A percentile compares a stretch with the other conserved stretches of the same genome.
These are phyloP conservation scores for Lactarius akahatsu DNA, from an alignment of 768 basidiomycete species.

Conservation along the genomic window DNA sequence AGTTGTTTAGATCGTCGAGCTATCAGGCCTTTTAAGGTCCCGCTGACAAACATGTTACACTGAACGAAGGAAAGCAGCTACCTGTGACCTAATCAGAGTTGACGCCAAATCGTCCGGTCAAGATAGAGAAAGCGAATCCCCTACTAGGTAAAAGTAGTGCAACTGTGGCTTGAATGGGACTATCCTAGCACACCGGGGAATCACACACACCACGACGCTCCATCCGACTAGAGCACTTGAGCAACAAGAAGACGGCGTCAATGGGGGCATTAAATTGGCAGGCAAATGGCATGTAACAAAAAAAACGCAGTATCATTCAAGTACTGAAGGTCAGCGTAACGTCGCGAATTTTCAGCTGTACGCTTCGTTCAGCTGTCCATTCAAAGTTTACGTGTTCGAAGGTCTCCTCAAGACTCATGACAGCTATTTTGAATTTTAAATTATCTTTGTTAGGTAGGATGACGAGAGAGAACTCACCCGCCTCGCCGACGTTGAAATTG, in stretches of 20 bases:
- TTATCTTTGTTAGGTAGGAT: background rate
- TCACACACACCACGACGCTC: background rate
- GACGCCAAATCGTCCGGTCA: background rate
- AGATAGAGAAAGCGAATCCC: background rate
- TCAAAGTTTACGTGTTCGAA: slow-evolving; percentile 76
- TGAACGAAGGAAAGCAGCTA: no score
- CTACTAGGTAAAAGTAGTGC: background rate
- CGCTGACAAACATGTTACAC: background rate
- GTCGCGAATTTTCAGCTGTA: slow-evolving; percentile 78
- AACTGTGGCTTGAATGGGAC: background rate
- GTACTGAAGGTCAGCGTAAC: slow-evolving; percentile 86
- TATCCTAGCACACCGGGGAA: background rate
- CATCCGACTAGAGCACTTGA: background rate
- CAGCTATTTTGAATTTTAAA: slow-evolving; percentile 36
- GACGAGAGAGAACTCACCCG: slow-evolving; percentile 51
- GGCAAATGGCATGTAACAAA: background rate
- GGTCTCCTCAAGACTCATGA: slow-evolving; percentile 60
- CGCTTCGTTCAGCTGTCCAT: slow-evolving; percentile 83
- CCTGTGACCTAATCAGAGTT: background rate
- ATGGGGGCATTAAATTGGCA: background rate
- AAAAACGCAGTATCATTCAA: slow-evolving; percentile 32
- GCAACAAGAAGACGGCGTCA: background rate
- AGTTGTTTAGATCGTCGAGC: background rate
- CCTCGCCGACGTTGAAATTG: slow-evolving; percentile 79
- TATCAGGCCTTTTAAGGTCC: background rate